Conservation (phyloP, 192 early-diverging fungal species). For the Coemansia guatemalensis region DNA sequence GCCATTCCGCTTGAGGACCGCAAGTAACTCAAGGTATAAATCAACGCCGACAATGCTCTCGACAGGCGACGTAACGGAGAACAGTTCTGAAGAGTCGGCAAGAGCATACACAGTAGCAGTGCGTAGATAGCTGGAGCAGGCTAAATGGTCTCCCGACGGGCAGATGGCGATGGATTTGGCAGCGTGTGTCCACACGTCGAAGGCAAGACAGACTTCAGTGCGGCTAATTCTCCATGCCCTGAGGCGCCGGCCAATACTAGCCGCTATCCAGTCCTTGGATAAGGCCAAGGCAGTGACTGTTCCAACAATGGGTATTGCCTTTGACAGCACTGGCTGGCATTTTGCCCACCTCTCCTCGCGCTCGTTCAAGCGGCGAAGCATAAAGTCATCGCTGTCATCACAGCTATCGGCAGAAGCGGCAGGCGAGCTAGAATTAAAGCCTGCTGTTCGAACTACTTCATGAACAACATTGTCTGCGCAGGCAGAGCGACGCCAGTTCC, state of each 20-base stretch:
- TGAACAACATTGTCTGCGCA: background rate
- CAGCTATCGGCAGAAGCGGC: background rate
- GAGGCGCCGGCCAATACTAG: slow-evolving; percentile 16
- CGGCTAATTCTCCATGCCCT: slow-evolving; percentile 12
- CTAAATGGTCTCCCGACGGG: background rate
- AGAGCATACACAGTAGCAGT: slow-evolving; percentile 15
- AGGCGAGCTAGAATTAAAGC: background rate
- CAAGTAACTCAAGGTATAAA: slow-evolving; percentile 6
- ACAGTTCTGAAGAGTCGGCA: background rate
- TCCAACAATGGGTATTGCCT: slow-evolving; percentile 3
- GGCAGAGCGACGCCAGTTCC: slow-evolving; percentile 12
- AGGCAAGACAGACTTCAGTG: background rate
- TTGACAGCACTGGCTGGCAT: slow-evolving; percentile 8
- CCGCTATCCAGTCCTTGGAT: slow-evolving; percentile 7
- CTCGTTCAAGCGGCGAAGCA: slow-evolving; percentile 5
- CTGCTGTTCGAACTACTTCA: background rate
- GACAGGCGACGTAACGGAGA: background rate
- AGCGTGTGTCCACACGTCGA: slow-evolving; percentile 16
- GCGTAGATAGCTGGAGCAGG: slow-evolving; percentile 18
- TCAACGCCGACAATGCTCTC: slow-evolving; percentile 15
- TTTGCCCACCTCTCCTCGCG: slow-evolving; percentile 17
- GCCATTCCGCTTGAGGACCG: slow-evolving; percentile 8
- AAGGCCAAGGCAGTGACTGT: slow-evolving; percentile 12
- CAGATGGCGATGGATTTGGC: slow-evolving; percentile 26
- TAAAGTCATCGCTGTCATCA: background rate